A percentile compares a stretch with the other conserved stretches of the same genome.
These are phyloP conservation scores for Ophiostoma australiae DNA, from an alignment of 2,329 filamentous ascomycete species.

Conservation along the genomic window DNA sequence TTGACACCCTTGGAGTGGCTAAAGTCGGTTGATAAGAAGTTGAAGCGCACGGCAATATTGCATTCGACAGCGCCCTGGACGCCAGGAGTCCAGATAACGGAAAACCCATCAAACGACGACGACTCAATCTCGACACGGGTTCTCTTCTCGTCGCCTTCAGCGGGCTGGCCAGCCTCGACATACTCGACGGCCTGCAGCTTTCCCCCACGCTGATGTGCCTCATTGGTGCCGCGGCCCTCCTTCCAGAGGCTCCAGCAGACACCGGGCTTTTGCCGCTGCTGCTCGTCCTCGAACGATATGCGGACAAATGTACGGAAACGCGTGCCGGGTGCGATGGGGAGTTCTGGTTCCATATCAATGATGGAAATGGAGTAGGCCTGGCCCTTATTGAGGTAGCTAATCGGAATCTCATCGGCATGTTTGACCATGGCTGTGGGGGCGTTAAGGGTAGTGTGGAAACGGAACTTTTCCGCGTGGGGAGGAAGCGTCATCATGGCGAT, in stretches of 20 bases:
- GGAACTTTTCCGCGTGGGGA: constrained; percentile 65
- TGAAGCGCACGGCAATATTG: constrained; percentile 87
- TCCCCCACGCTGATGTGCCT: constrained; percentile 88
- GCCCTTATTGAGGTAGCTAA: constrained; percentile 98
- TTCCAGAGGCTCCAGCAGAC: constrained; percentile 84
- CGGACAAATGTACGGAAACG: constrained; percentile 86
- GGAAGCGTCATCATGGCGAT: constrained; percentile 48
- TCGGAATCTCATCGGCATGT: constrained; percentile 80
- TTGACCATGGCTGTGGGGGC: constrained; percentile 96
- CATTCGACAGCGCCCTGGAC: constrained; percentile 67
- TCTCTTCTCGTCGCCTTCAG: constrained; percentile 59
- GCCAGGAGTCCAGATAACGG: constrained; percentile 78
- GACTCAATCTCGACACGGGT: constrained; percentile 66
- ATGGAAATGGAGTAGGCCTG: constrained; percentile 88
- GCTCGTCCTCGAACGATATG: constrained; percentile 95
- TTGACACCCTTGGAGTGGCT: constrained; percentile 99
- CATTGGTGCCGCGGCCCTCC: constrained; percentile 89
- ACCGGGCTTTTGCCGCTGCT: constrained; percentile 70
- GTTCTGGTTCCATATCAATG: constrained; percentile 64
- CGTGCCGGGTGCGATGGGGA: constrained; percentile 55
- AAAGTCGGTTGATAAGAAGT: constrained; percentile 97
- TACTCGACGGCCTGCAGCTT: constrained; percentile 94
- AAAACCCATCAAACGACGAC: constrained; percentile 90
- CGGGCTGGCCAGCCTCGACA: constrained; percentile 61
- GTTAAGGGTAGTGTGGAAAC: constrained; percentile 84